Percentiles rank a stretch among this genome's conserved stretches.
These are phyloP conservation scores for Colletotrichum brevisporum DNA, from an alignment of 2,329 filamentous ascomycete genomes.

Conservation along the genomic window DNA sequence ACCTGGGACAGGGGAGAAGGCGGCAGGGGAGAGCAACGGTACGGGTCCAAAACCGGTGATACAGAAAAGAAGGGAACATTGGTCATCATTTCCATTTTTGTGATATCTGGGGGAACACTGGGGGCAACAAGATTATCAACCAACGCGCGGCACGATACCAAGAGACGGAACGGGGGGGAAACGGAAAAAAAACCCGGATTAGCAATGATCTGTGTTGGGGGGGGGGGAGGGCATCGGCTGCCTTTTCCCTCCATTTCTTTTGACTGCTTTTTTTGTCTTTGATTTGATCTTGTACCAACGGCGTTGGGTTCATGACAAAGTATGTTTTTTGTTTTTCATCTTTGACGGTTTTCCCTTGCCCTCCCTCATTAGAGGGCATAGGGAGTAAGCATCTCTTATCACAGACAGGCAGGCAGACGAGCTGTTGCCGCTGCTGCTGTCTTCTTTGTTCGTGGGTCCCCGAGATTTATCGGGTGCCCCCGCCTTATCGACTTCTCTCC, in stretches of 20 bases:
- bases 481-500: neutral
- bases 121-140: neutral
- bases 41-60: neutral
- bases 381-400: slow-evolving; percentile 23
- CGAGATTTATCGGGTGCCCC: neutral
- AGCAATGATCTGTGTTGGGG: neutral
- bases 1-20: too few relatives aligned
- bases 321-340: neutral
- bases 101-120: neutral
- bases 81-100: too few relatives aligned
- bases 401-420: neutral
- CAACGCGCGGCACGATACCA: neutral
- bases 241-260: neutral
- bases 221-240: neutral
- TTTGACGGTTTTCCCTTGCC: neutral
- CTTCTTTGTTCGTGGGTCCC: too few relatives aligned
- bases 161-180: neutral
- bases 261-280: neutral
- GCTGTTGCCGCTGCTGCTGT: neutral
- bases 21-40: neutral
- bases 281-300: neutral
- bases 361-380: slow-evolving; percentile 4
- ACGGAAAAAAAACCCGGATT: too few relatives aligned
- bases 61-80: neutral
- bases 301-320: slow-evolving; percentile 10